Percentiles rank a stretch among this genome's conserved stretches.
phyloP scores from a whole-genome alignment of 2,329 filamentous ascomycete species.

The Ilyonectria sp. region DNA sequence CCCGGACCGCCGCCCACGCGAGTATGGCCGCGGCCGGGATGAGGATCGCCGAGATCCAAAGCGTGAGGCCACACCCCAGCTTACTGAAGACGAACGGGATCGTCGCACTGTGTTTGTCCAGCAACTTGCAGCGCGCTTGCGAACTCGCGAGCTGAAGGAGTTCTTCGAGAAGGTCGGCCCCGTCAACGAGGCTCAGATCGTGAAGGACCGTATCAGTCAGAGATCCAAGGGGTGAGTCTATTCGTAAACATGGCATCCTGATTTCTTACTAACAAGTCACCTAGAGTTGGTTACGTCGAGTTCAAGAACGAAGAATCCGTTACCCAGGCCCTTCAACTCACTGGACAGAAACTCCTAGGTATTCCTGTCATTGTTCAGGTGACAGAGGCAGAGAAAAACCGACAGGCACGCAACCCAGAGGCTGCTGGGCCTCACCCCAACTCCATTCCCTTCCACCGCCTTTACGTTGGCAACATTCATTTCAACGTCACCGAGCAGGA shows the following conservation, averaged over 20 bases:
- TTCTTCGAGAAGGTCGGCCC: slow-evolving; percentile 97
- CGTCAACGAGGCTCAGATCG: slow-evolving; percentile 97
- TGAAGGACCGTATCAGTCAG: slow-evolving; percentile 96
- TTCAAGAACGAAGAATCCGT: slow-evolving; percentile 98
- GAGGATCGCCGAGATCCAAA: slow-evolving; percentile 61
- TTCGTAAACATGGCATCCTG: not conserved
- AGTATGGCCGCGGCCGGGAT: slow-evolving; percentile 69
- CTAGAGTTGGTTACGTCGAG: slow-evolving; percentile 98
- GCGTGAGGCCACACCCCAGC: slow-evolving; percentile 75
- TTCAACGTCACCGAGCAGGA: slow-evolving; percentile 99
- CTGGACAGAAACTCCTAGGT: slow-evolving; percentile 97
- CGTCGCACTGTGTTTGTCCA: slow-evolving; percentile 98
- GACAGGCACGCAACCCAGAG: slow-evolving; percentile 89
- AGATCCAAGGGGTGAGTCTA: slow-evolving; percentile 92
- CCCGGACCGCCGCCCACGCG: slow-evolving; percentile 66
- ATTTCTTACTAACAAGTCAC: slow-evolving; percentile 53
- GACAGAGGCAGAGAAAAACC: slow-evolving; percentile 99
- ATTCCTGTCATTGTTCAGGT: slow-evolving; percentile 99
- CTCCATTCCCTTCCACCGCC: slow-evolving; percentile 94
- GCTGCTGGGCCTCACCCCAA: slow-evolving; percentile 79
- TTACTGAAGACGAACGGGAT: slow-evolving; percentile 96
- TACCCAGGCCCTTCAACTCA: slow-evolving; percentile 93
- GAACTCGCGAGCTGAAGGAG: slow-evolving; percentile 91
- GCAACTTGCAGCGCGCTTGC: slow-evolving; percentile 93
- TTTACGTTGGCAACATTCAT: slow-evolving; percentile 99